These are phyloP conservation scores for Stachybotrys chartarum DNA, from an alignment of 2,329 filamentous ascomycete genomes.

Conservation along the genomic window DNA sequence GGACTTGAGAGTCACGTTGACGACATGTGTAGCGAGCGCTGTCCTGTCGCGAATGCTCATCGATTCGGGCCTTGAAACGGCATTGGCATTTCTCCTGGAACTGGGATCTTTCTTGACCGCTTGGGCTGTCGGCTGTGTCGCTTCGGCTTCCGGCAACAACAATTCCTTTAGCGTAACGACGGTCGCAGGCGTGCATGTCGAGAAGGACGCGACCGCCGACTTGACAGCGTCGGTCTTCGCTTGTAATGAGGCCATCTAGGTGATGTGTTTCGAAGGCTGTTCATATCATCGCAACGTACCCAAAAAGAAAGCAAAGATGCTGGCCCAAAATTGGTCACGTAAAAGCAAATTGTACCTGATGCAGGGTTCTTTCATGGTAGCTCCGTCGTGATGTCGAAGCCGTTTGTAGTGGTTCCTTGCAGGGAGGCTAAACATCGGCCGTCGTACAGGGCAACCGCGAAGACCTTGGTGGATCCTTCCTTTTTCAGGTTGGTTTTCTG, in stretches of 20 bases:
- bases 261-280: slow-evolving; percentile 17
- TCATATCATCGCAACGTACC: slow-evolving; percentile 23
- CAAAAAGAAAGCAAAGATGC: slow-evolving; percentile 4
- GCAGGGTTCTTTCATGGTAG: not conserved
- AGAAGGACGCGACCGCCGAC: slow-evolving; percentile 42
- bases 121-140: slow-evolving; percentile 14
- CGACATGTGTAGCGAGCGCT: slow-evolving; percentile 62
- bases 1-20: slow-evolving; percentile 63
- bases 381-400: not conserved
- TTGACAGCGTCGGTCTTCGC: slow-evolving; percentile 44
- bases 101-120: slow-evolving; percentile 17
- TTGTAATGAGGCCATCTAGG: slow-evolving; percentile 35
- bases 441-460: slow-evolving; percentile 30
- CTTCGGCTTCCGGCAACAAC: slow-evolving; percentile 27
- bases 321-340: not conserved
- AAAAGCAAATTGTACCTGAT: not conserved
- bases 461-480: not conserved
- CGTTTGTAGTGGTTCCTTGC: slow-evolving; percentile 1
- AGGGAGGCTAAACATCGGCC: slow-evolving; percentile 21
- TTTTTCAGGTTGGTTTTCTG: not conserved
- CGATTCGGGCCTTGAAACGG: slow-evolving; percentile 14
- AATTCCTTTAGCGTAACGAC: slow-evolving; percentile 41
- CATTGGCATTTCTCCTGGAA: slow-evolving; percentile 15
- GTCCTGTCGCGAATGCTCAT: slow-evolving; percentile 47
- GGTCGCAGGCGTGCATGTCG: slow-evolving; percentile 45